Conservation (phyloP, 345 rosid species). For the Moricandia arvensis region DNA sequence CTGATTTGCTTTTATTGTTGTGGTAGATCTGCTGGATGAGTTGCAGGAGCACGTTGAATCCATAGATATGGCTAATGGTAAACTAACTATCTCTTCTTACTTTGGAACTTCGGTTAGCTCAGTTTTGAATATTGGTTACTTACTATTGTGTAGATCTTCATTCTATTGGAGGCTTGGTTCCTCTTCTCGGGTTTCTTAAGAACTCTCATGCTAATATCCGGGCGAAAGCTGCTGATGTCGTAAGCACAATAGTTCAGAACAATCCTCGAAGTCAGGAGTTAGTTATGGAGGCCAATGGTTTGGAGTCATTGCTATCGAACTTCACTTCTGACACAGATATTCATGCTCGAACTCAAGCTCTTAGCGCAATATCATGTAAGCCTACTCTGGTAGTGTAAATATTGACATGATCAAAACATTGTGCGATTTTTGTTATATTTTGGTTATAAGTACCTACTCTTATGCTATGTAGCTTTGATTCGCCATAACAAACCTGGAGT, state of each 20-base stretch:
- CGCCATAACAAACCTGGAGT: slow-evolving; percentile 86
- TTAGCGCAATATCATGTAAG: slow-evolving; percentile 94
- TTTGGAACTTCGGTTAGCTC: background rate
- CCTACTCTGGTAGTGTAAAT: background rate
- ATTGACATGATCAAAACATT: too few species aligned
- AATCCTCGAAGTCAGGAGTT: slow-evolving; percentile 76
- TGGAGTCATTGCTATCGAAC: slow-evolving; percentile 30
- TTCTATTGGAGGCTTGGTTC: slow-evolving; percentile 38
- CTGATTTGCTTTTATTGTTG: background rate
- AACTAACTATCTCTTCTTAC: background rate
- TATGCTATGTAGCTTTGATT: slow-evolving; percentile 62
- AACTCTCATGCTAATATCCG: slow-evolving; percentile 70
- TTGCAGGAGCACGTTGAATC: slow-evolving; percentile 44
- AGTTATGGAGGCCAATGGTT: slow-evolving; percentile 53
- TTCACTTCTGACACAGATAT: slow-evolving; percentile 73
- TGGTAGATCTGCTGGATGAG: slow-evolving; percentile 43
- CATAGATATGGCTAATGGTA: slow-evolving; percentile 44
- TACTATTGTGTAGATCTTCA: slow-evolving; percentile 31
- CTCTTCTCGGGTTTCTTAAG: slow-evolving; percentile 32
- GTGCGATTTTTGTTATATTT: too few species aligned
- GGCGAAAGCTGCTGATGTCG: slow-evolving; percentile 95
- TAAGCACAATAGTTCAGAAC: slow-evolving; percentile 90
- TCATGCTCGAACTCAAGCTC: slow-evolving; percentile 73
- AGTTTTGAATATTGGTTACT: background rate
- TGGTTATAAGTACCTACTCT: too few species aligned